Evolutionary conservation across 139 green algal genomes (phyloP).

Genomic region (Axilococcus clingmanii): DNA sequence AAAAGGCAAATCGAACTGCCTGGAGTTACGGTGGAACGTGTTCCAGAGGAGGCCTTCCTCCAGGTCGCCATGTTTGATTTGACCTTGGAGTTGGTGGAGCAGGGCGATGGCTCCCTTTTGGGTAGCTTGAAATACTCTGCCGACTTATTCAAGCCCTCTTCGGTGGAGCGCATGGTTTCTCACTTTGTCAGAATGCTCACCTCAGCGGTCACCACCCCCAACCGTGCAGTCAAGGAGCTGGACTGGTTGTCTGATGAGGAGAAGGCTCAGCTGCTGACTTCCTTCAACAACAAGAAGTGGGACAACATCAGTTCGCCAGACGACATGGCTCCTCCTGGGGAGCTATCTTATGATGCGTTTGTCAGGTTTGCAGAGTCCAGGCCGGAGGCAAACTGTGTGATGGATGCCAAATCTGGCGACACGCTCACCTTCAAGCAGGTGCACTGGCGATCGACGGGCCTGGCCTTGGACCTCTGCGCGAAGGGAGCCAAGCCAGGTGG

Average conservation of each 20-base stretch:
- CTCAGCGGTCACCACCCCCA: background rate
- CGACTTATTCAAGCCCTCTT: background rate
- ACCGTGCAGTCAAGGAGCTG: background rate
- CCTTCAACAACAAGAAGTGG: too few relatives aligned
- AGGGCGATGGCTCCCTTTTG: background rate
- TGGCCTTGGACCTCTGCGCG: slow-evolving; percentile 1
- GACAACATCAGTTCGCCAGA: background rate
- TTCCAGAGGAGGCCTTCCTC: background rate
- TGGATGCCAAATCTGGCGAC: background rate
- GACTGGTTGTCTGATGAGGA: background rate
- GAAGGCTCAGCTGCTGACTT: background rate
- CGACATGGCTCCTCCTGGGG: background rate
- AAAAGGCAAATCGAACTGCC: background rate
- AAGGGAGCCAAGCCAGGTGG: slow-evolving; percentile 4
- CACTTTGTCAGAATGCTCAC: background rate
- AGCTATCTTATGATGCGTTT: slow-evolving; percentile 1
- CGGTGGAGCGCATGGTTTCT: background rate
- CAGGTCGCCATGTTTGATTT: slow-evolving; percentile 2
- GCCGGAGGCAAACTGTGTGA: background rate
- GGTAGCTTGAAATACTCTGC: slow-evolving; percentile 1
- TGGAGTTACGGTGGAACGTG: background rate
- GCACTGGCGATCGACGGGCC: background rate
- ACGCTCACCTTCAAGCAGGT: slow-evolving; percentile 1
- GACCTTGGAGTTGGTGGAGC: background rate
- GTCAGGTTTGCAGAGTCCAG: background rate